These are phyloP conservation scores for Tulasnella sp. DNA, from an alignment of 768 basidiomycete genomes.

Conservation along the genomic window DNA sequence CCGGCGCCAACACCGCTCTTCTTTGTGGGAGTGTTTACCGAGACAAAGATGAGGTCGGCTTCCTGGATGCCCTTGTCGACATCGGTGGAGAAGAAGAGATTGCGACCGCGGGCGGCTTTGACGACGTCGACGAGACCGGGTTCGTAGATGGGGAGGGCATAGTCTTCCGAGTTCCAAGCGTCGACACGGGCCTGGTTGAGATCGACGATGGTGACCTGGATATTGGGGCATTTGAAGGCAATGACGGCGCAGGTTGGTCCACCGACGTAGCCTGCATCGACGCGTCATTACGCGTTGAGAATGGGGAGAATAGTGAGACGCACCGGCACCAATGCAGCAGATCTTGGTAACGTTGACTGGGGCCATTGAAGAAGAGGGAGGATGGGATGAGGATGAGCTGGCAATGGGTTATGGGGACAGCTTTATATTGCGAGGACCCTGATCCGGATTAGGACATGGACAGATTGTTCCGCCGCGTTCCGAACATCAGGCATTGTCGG, in stretches of 20 bases:
- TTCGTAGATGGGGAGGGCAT: conserved; percentile 88
- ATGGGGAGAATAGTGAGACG: conserved; percentile 3
- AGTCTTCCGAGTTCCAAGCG: conserved; percentile 89
- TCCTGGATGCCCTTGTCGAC: conserved; percentile 87
- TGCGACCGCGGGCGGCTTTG: conserved; percentile 73
- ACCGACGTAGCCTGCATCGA: conserved; percentile 89
- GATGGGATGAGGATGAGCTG: conserved; percentile 9
- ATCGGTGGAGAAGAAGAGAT: conserved; percentile 94
- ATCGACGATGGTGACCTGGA: conserved; percentile 94
- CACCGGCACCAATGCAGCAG: conserved; percentile 55
- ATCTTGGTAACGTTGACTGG: conserved; percentile 58
- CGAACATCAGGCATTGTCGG: too few species aligned
- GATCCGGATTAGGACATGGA: not conserved
- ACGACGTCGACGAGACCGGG: conserved; percentile 91
- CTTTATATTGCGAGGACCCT: conserved; percentile 1
- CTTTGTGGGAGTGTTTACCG: conserved; percentile 98
- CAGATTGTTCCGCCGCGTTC: too few species aligned
- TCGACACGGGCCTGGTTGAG: conserved; percentile 88
- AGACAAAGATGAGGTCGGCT: conserved; percentile 96
- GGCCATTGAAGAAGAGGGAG: conserved; percentile 20
- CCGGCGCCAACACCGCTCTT: conserved; percentile 96
- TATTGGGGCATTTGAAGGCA: conserved; percentile 83
- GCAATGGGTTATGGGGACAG: not conserved
- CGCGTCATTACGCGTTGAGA: conserved; percentile 29
- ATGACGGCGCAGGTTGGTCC: conserved; percentile 95